Conservation (phyloP, 2,329 filamentous ascomycete species). For the Ceratocystis destructans region DNA sequence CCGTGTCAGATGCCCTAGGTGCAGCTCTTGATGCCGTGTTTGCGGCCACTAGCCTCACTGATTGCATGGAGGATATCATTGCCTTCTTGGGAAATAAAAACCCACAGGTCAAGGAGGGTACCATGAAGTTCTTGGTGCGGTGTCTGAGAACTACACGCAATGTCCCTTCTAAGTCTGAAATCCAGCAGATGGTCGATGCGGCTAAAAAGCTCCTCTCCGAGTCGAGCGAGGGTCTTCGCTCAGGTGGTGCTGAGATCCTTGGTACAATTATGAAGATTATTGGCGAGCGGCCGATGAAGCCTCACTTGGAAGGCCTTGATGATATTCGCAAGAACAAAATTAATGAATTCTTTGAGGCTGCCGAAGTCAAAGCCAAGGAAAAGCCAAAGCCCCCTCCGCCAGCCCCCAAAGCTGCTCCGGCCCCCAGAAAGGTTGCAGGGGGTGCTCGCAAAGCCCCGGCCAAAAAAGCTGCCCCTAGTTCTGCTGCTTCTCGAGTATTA, state of each 20-base stretch:
- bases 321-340: slow-evolving; percentile 93
- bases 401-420: slow-evolving; percentile 35
- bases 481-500: slow-evolving; percentile 26
- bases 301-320: slow-evolving; percentile 80
- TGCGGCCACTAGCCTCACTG: slow-evolving; percentile 54
- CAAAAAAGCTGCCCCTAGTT: slow-evolving; percentile 32
- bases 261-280: slow-evolving; percentile 98
- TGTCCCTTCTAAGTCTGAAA: slow-evolving; percentile 72
- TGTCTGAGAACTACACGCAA: slow-evolving; percentile 71
- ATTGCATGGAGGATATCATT: slow-evolving; percentile 82
- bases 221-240: slow-evolving; percentile 69
- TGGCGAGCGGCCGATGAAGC: slow-evolving; percentile 88
- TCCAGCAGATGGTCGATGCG: slow-evolving; percentile 71
- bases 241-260: slow-evolving; percentile 80
- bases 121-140: slow-evolving; percentile 82
- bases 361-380: slow-evolving; percentile 36
- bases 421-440: slow-evolving; percentile 35
- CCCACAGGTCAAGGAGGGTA: slow-evolving; percentile 92
- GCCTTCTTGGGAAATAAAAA: slow-evolving; percentile 88
- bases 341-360: slow-evolving; percentile 72
- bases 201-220: slow-evolving; percentile 84
- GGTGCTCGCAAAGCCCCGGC: slow-evolving; percentile 29
- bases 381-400: slow-evolving; percentile 73
- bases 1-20: slow-evolving; percentile 76
- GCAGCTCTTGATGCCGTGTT: slow-evolving; percentile 65